Evolutionary conservation across 23 red algal genomes (phyloP).

Genomic region (Porphyridium purpureum): DNA sequence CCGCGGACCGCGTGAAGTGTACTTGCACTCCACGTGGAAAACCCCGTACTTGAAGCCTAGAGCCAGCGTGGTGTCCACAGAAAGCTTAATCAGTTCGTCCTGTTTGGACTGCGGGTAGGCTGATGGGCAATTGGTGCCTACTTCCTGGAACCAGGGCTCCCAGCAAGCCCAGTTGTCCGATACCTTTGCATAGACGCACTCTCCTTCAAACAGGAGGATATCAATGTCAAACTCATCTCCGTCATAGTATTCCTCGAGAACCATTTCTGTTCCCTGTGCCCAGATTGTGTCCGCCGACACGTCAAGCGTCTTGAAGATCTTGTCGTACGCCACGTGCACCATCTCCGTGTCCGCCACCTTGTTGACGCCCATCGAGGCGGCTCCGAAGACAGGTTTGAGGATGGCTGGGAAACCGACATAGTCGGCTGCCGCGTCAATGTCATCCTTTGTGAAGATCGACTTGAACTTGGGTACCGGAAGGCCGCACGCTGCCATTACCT

Average conservation of each 20-base stretch:
- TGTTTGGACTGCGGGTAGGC: constrained; percentile 52
- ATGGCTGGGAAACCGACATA: constrained; percentile 90
- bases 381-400: constrained; percentile 70
- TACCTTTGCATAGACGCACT: constrained; percentile 60
- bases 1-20: constrained; percentile 76
- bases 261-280: constrained; percentile 77
- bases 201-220: constrained; percentile 50
- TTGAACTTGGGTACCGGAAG: constrained; percentile 50
- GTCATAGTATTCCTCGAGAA: constrained; percentile 91
- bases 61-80: constrained; percentile 34
- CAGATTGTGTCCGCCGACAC: constrained; percentile 43
- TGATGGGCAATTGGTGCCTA: constrained; percentile 83
- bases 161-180: constrained; percentile 93
- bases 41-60: constrained; percentile 57
- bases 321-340: constrained; percentile 11
- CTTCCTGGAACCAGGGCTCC: constrained; percentile 94
- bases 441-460: constrained; percentile 11
- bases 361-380: constrained; percentile 73
- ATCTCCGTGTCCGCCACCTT: constrained; percentile 16
- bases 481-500: constrained; percentile 52
- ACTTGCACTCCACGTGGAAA: constrained; percentile 89
- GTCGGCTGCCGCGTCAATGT: constrained; percentile 38
- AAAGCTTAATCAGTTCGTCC: constrained; percentile 45
- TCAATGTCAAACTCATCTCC: constrained; percentile 98
- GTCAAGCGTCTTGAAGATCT: constrained; percentile 26